Base-by-base conservation (phyloP, 371 early-diverging fungal species). In the Blakeslea trispora region DNA sequence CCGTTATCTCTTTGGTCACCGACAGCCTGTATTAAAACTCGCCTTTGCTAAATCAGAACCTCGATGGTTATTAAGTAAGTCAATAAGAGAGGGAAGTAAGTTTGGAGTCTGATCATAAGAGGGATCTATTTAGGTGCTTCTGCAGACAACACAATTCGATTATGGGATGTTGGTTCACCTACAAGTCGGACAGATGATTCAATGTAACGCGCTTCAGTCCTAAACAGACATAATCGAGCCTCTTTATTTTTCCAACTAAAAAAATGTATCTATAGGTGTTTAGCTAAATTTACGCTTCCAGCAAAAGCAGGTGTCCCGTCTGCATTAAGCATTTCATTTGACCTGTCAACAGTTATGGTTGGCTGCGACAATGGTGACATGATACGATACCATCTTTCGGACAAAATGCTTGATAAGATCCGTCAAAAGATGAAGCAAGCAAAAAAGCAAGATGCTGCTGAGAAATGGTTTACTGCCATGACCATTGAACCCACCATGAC, bases 111-210 rank as follows among this genome's bases (percentile, higher is more conserved):
- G 34, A 18, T n/a, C 8, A 28, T 8, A 17, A 24, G 1, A 0
- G n/a, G n/a, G n/a, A n/a, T n/a, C n/a, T n/a, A 31, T 28, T 18
- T 31, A 82, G 83, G 79, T 57, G 77, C 77, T 0, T 83, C 83
- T 3, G 64, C 63, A 2, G 85, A 85, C 54, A 71, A 71, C 41
- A 71, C 80, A 9, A 69, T 77, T 3, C 72, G 82, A n/a, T 59
- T 85, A 41, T 85, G 85, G 85, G 82, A 83, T 56, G 81, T 85
- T 42, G 85, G 83, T 6, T 61, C 73, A n/a, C 65, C 75, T 1
- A 58, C 55, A 13, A 66, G 57, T 28, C 51, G 59, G 15, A 37
- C 41, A 15, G 71, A 74, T 22, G 57, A 62, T 19, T 63, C 69
- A 10, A 51, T 56, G 67, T 75, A 62, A 67, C n/a, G n/a, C n/a